Percentiles rank a stretch among this genome's conserved stretches.
These are phyloP conservation scores for Candida sithepensis DNA, from an alignment of 805 yeast species.

Conservation along the genomic window DNA sequence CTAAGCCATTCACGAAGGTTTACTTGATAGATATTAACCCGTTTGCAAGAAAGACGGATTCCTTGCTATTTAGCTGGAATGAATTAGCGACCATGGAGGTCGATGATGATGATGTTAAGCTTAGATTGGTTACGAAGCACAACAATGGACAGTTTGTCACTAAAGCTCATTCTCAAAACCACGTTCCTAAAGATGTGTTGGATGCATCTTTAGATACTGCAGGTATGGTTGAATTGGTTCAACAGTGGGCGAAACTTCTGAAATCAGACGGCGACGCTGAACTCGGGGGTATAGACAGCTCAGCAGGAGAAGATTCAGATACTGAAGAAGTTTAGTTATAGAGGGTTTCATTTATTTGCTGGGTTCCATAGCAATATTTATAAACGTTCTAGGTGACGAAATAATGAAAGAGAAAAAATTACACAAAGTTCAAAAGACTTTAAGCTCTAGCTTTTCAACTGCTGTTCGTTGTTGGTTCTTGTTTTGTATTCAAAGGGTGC, in stretches of 20 bases:
- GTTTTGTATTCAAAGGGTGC: slow-evolving; percentile 27
- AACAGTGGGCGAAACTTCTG: slow-evolving; percentile 44
- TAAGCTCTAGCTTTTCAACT: background rate
- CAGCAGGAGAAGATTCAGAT: background rate
- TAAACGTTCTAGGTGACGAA: too few relatives aligned
- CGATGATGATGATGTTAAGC: slow-evolving; percentile 38
- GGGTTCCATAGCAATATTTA: too few relatives aligned
- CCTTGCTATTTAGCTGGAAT: slow-evolving; percentile 80
- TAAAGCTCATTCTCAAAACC: slow-evolving; percentile 84
- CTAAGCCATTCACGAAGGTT: slow-evolving; percentile 64
- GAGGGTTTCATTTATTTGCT: background rate
- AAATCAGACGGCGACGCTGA: slow-evolving; percentile 2
- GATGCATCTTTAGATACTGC: slow-evolving; percentile 73
- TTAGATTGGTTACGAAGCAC: slow-evolving; percentile 65
- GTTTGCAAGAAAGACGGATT: slow-evolving; percentile 71
- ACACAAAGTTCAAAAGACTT: too few relatives aligned
- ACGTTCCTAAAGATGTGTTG: slow-evolving; percentile 87
- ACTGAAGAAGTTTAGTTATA: background rate
- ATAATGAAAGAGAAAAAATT: too few relatives aligned
- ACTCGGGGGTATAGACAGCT: slow-evolving; percentile 3
- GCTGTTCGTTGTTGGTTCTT: background rate
- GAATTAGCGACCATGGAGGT: slow-evolving; percentile 48
- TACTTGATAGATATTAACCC: slow-evolving; percentile 86
- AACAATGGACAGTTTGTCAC: slow-evolving; percentile 74
- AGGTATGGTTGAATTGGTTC: slow-evolving; percentile 65